A percentile compares a stretch with the other conserved stretches of the same genome.
Evolutionary conservation across 805 yeast species (phyloP).

Genomic region (Kodamaea jinghongensis): DNA sequence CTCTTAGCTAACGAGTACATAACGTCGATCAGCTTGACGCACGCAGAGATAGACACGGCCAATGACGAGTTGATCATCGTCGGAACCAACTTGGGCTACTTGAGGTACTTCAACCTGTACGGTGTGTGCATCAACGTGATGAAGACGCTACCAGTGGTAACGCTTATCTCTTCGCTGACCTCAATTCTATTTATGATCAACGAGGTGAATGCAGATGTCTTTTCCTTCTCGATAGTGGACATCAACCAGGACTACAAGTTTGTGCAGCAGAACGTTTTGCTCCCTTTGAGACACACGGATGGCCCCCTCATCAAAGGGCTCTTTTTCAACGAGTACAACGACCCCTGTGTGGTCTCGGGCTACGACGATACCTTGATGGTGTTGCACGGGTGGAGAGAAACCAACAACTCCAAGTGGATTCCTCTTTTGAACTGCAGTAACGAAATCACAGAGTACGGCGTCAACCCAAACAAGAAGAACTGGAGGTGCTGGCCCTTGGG

Average conservation of each 20-base stretch:
- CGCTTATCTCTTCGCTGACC: conserved; percentile 61
- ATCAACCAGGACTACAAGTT: conserved; percentile 39
- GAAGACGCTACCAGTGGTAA: conserved; percentile 68
- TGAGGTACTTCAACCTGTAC: conserved; percentile 64
- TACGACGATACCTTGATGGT: conserved; percentile 68
- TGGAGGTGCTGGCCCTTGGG: conserved; percentile 90
- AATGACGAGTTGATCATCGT: conserved; percentile 51
- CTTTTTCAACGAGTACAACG: conserved; percentile 87
- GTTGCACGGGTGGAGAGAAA: conserved; percentile 73
- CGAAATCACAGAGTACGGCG: conserved; percentile 43
- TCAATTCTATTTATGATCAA: conserved; percentile 52
- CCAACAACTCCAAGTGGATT: conserved; percentile 79
- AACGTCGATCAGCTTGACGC: conserved; percentile 64
- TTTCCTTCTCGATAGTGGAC: conserved; percentile 49
- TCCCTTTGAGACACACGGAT: conserved; percentile 29
- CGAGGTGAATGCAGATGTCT: conserved; percentile 34
- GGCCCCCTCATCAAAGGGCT: conserved; percentile 54
- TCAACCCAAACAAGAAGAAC: conserved; percentile 46
- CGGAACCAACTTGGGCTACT: conserved; percentile 74
- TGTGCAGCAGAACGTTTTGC: conserved; percentile 37
- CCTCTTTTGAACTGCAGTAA: conserved; percentile 68
- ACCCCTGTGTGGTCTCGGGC: conserved; percentile 82
- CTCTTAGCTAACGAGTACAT: conserved; percentile 54
- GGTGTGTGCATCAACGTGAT: conserved; percentile 74
- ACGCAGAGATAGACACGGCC: conserved; percentile 12